A percentile compares a stretch with the other conserved stretches of the same genome.
phyloP scores from a whole-genome alignment of 306 rosid species.

The Heteromeles arbutifolia region DNA sequence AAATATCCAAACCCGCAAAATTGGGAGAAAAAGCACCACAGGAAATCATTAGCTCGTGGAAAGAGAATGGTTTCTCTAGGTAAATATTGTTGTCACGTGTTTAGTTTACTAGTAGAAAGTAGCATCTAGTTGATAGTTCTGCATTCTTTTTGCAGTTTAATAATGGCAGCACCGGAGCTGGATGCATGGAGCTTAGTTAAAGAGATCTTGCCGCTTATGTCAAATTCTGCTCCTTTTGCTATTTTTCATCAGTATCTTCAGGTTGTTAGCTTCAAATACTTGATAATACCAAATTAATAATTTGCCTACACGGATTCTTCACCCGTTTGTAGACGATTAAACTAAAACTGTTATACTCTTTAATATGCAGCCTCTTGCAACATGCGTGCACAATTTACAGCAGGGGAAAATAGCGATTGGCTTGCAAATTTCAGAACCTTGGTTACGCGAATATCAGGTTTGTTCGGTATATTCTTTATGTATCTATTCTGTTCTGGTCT shows the following conservation, averaged over 20 bases:
- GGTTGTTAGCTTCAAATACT: constrained; percentile 37
- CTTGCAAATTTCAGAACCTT: constrained; percentile 92
- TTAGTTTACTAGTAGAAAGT: not conserved
- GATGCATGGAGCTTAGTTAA: constrained; percentile 63
- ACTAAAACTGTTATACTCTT: not conserved
- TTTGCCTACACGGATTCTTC: not conserved
- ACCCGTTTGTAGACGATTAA: not conserved
- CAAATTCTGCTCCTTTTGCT: constrained; percentile 93
- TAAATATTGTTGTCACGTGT: constrained; percentile 20
- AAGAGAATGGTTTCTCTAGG: constrained; percentile 87
- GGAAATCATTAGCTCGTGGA: constrained; percentile 64
- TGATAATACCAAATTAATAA: not conserved
- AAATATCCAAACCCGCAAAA: constrained; percentile 49
- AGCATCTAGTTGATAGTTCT: not conserved
- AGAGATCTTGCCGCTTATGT: constrained; percentile 63
- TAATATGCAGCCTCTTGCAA: constrained; percentile 72
- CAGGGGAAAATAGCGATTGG: constrained; percentile 80
- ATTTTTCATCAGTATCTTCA: constrained; percentile 91
- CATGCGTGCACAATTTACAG: constrained; percentile 89
- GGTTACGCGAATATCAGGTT: constrained; percentile 99
- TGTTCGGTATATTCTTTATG: not conserved
- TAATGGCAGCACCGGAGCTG: constrained; percentile 81
- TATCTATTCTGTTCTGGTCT: not conserved
- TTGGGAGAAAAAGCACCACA: constrained; percentile 71
- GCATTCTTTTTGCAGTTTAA: constrained; percentile 41